These are phyloP conservation scores for Suillus paluster DNA, from an alignment of 768 basidiomycete species.

Conservation along the genomic window DNA sequence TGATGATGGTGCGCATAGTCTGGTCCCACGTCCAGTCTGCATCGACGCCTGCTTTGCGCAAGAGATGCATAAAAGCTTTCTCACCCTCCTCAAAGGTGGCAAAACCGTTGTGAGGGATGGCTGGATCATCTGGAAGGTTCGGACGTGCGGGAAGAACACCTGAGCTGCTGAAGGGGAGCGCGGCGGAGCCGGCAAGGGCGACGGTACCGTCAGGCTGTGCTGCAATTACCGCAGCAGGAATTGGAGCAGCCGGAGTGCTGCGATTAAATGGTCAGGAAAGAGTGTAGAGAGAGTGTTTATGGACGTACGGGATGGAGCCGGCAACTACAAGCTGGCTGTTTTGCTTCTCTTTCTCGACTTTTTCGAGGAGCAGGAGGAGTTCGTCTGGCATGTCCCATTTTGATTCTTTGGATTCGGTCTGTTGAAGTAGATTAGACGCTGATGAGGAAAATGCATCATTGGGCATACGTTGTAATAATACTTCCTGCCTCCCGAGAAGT, in stretches of 20 bases:
- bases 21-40: conserved; percentile 97
- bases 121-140: conserved; percentile 83
- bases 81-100: conserved; percentile 87
- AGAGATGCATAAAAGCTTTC: conserved; percentile 89
- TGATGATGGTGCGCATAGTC: conserved; percentile 97
- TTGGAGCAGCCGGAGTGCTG: conserved; percentile 44
- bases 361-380: conserved; percentile 80
- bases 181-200: conserved; percentile 54
- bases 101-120: conserved; percentile 91
- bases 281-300: neutral
- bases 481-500: conserved; percentile 88
- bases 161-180: conserved; percentile 61
- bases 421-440: conserved; percentile 12
- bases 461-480: conserved; percentile 83
- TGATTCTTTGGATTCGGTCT: conserved; percentile 90
- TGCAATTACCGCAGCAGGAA: conserved; percentile 53
- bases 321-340: conserved; percentile 42
- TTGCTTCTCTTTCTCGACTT: conserved; percentile 77
- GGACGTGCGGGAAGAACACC: conserved; percentile 74
- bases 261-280: conserved; percentile 13
- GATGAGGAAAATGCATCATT: no score
- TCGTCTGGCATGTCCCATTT: conserved; percentile 99
- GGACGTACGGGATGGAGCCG: conserved; percentile 25
- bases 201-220: conserved; percentile 45
- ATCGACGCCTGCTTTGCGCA: conserved; percentile 89